These are phyloP conservation scores for Candolleomyces aberdarensis DNA, from an alignment of 768 basidiomycete species.

Conservation along the genomic window DNA sequence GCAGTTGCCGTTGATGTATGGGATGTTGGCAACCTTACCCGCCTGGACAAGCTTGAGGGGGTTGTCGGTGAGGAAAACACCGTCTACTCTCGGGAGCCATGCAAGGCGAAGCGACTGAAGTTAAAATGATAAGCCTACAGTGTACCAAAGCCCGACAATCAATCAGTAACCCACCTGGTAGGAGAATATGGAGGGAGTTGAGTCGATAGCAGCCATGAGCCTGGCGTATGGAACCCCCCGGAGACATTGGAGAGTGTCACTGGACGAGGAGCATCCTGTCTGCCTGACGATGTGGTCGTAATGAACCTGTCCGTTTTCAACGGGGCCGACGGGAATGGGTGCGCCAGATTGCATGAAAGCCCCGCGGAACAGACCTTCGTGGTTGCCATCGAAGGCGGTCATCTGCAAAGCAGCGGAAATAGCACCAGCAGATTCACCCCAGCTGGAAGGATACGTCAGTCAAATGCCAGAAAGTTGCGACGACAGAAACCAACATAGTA, in stretches of 20 bases:
- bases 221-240: slow-evolving; percentile 31
- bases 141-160: no score
- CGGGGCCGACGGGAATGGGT: slow-evolving; percentile 41
- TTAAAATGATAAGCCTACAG: slow-evolving; percentile 1
- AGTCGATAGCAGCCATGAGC: slow-evolving; percentile 38
- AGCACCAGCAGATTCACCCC: slow-evolving; percentile 49
- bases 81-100: slow-evolving; percentile 51
- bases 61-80: slow-evolving; percentile 42
- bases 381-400: slow-evolving; percentile 42
- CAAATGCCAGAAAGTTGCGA: not conserved
- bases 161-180: slow-evolving; percentile 33
- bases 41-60: slow-evolving; percentile 40
- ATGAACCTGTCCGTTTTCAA: slow-evolving; percentile 40
- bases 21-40: slow-evolving; percentile 45
- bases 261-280: slow-evolving; percentile 26
- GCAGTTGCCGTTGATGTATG: slow-evolving; percentile 51
- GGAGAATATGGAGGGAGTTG: slow-evolving; percentile 33
- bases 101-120: slow-evolving; percentile 40
- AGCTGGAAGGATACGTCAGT: slow-evolving; percentile 19
- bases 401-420: slow-evolving; percentile 52
- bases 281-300: slow-evolving; percentile 40
- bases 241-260: slow-evolving; percentile 41
- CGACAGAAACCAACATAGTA: slow-evolving; percentile 40
- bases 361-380: slow-evolving; percentile 44
- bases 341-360: slow-evolving; percentile 51